Conservation (phyloP, 73 alveolate genomes). For the Effrenium voratum region DNA sequence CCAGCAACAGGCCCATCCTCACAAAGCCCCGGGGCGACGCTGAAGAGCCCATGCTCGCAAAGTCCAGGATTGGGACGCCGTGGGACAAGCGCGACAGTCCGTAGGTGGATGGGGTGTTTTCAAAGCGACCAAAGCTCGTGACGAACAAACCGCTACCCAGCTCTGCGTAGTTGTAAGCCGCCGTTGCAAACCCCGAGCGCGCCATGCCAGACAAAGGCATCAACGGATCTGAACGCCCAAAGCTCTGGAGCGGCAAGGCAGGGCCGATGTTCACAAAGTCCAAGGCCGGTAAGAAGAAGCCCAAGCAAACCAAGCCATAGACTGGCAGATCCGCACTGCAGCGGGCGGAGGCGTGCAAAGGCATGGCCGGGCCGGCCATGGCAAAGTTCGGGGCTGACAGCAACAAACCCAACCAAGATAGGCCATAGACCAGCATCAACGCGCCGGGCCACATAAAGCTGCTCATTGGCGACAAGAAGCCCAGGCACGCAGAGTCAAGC, state of each 20-base stretch:
- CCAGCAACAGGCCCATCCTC: background rate
- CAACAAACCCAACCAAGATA: background rate
- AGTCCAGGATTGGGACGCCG: background rate
- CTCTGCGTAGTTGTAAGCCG: constrained; percentile 31
- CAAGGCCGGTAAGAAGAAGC: background rate
- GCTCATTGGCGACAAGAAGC: background rate
- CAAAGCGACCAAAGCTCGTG: constrained; percentile 38
- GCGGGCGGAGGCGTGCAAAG: background rate
- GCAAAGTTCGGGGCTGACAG: background rate
- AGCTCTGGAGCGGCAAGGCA: constrained; percentile 11
- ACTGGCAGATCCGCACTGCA: background rate
- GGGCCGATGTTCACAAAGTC: constrained; percentile 10
- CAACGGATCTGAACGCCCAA: background rate
- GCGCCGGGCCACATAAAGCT: background rate
- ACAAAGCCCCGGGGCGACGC: background rate
- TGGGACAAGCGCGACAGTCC: constrained; percentile 32
- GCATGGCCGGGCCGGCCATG: background rate
- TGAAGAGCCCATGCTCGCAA: background rate
- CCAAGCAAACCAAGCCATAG: constrained; percentile 36
- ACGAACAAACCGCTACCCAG: constrained; percentile 18
- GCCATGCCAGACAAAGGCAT: constrained; percentile 27
- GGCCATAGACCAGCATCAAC: background rate
- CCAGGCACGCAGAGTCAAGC: constrained; percentile 72
- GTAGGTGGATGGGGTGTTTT: background rate
- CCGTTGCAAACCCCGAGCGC: background rate